Conservation (phyloP, 2,329 filamentous ascomycete genomes). For the Colletotrichum zoysiae region DNA sequence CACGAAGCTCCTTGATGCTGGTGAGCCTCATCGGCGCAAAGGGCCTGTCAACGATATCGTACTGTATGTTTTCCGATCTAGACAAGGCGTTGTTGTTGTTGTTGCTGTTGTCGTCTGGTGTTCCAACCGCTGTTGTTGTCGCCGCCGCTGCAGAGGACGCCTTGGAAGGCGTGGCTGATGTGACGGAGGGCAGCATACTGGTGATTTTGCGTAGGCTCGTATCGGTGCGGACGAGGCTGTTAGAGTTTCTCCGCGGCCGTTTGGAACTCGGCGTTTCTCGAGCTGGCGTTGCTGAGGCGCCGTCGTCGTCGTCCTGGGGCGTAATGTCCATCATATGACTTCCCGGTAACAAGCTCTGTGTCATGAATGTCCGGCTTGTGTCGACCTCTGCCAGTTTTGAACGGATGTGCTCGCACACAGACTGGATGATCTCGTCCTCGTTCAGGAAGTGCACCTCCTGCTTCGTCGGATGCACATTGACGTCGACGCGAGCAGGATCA, state of each 20-base stretch:
- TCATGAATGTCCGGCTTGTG: slow-evolving; percentile 93
- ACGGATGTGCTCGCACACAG: slow-evolving; percentile 84
- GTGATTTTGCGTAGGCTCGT: slow-evolving; percentile 93
- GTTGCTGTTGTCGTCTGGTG: slow-evolving; percentile 49
- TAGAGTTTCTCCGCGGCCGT: slow-evolving; percentile 60
- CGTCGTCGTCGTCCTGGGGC: slow-evolving; percentile 45
- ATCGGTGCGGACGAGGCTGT: slow-evolving; percentile 92
- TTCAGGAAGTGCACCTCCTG: slow-evolving; percentile 97
- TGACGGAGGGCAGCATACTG: slow-evolving; percentile 83
- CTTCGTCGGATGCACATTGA: slow-evolving; percentile 98
- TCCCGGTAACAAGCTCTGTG: slow-evolving; percentile 87
- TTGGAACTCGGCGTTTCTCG: slow-evolving; percentile 54
- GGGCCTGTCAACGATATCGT: slow-evolving; percentile 79
- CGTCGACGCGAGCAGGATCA: slow-evolving; percentile 91
- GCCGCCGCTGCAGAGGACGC: slow-evolving; percentile 35
- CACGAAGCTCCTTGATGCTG: slow-evolving; percentile 88
- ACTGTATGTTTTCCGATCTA: slow-evolving; percentile 69
- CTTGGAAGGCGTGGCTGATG: slow-evolving; percentile 46
- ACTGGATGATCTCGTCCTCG: slow-evolving; percentile 94
- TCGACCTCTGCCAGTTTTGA: slow-evolving; percentile 87
- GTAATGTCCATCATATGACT: slow-evolving; percentile 54
- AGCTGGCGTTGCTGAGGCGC: slow-evolving; percentile 46
- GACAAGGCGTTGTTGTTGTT: slow-evolving; percentile 51
- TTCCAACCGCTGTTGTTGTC: slow-evolving; percentile 39
- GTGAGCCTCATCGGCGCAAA: slow-evolving; percentile 78